Evolutionary conservation across 768 basidiomycete species (phyloP).

Genomic region (Lyophyllum decastes): DNA sequence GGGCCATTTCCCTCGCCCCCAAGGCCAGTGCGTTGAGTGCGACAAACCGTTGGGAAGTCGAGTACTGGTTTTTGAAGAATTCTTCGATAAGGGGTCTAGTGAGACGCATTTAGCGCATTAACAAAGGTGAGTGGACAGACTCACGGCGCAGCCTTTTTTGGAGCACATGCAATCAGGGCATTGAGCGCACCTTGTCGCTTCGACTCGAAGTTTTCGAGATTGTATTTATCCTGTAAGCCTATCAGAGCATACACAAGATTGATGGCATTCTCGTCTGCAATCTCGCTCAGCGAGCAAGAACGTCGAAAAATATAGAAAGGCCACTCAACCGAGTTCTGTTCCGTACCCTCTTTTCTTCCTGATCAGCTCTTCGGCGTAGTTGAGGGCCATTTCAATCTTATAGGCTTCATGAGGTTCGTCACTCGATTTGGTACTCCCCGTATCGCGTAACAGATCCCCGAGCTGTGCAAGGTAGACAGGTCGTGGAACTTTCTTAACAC

Average conservation of each 20-base stretch:
- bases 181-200: conserved; percentile 76
- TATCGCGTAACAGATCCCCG: conserved; percentile 69
- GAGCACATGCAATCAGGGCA: conserved; percentile 81
- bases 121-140: conserved; percentile 30
- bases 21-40: conserved; percentile 87
- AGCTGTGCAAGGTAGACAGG: conserved; percentile 93
- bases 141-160: conserved; percentile 78
- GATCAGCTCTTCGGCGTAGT: conserved; percentile 80
- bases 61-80: conserved; percentile 94
- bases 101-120: background rate
- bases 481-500: conserved; percentile 65
- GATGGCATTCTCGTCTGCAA: conserved; percentile 85
- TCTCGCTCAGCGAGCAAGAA: background rate
- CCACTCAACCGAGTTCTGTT: conserved; percentile 76
- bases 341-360: conserved; percentile 84
- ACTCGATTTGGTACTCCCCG: conserved; percentile 47
- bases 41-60: conserved; percentile 78
- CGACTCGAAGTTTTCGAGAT: conserved; percentile 76
- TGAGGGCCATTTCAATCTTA: conserved; percentile 78
- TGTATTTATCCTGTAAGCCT: conserved; percentile 79
- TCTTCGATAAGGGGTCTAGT: conserved; percentile 82
- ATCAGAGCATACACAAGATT: conserved; percentile 76
- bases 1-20: conserved; percentile 81
- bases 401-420: conserved; percentile 71
- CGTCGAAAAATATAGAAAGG: background rate